Base-by-base conservation (phyloP, 2,329 filamentous ascomycete species). In the Torrubiellomyces zombiae region DNA sequence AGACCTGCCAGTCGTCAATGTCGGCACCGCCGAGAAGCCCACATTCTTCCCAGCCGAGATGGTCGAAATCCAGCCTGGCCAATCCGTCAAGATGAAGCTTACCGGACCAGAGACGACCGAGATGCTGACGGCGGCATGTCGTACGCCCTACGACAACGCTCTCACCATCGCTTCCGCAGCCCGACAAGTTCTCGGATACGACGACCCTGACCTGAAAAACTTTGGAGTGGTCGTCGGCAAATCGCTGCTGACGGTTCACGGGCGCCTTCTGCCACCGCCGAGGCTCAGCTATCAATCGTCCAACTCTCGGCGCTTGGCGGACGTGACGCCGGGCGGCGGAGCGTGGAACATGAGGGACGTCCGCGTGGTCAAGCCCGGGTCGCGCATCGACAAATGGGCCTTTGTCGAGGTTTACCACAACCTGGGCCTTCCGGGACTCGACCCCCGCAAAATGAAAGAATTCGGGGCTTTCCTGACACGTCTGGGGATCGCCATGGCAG, bases 101-200 rank as follows among this genome's bases (percentile, higher is more conserved):
- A 59, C 45, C 1, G 53, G 60, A 0, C 46, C 56, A 0, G 75
- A 86, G 40, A 78, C 75, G 0, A 56, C 62, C 0, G 39, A 52
- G 1, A 85, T 89, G 79, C 69, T 86, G 22, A 51, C 51, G 1
- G 80, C 81, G 42, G 75, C 81, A 2, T 79, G 75, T 28, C 64
- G 75, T 4, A 52, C 52, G 0, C 79, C 80, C 0, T 58, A 59
- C 2, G 52, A 61, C 5, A 91, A 86, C 34, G 77, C 73, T 0
- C 42, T 57, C 2, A 76, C 73, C 0, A 75, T 89, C 37, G 58
- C 63, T 2, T 58, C 45, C 0, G 57, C 60, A 7, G 75, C 67
- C 3, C 60, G 69, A 14, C 33, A 52, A 11, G 51, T 68, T 5
- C 55, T 86, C 13, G 63, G 64, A 2, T 55, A 81, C 3, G 60